Conservation (phyloP, 1,284 basidiomycete species). For the Limonomyces culmigenus region DNA sequence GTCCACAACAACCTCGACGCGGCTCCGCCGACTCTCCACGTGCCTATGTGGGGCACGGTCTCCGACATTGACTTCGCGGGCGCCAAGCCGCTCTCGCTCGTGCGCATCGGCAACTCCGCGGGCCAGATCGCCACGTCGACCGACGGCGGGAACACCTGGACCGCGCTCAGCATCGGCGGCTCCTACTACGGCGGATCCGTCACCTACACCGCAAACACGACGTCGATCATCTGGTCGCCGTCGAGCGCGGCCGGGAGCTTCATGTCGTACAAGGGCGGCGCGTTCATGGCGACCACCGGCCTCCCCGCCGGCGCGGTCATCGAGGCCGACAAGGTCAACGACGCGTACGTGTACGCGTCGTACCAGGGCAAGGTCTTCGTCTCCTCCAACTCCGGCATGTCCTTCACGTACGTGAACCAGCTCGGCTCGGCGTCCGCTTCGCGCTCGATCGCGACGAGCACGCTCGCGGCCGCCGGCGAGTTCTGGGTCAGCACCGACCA, state of each 20-base stretch:
- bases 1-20: too few relatives aligned
- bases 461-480: not conserved
- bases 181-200: constrained; percentile 36
- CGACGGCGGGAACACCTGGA: constrained; percentile 36
- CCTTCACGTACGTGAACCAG: not conserved
- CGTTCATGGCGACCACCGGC: constrained; percentile 30
- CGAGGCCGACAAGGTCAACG: constrained; percentile 40
- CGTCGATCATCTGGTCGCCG: constrained; percentile 37
- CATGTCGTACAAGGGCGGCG: constrained; percentile 30
- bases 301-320: constrained; percentile 35
- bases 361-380: not conserved
- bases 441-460: not conserved
- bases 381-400: not conserved
- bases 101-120: constrained; percentile 27
- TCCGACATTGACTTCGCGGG: constrained; percentile 44
- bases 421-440: not conserved
- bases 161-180: constrained; percentile 26
- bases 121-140: constrained; percentile 37
- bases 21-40: not conserved
- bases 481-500: not conserved
- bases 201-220: constrained; percentile 36
- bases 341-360: not conserved
- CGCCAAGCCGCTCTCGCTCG: constrained; percentile 31
- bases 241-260: constrained; percentile 23
- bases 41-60: constrained; percentile 12